Evolutionary conservation across 257 asterid genomes (phyloP), one percentile per base, ranked within the genome.

Genomic region (Penstemon barbatus): DNA sequence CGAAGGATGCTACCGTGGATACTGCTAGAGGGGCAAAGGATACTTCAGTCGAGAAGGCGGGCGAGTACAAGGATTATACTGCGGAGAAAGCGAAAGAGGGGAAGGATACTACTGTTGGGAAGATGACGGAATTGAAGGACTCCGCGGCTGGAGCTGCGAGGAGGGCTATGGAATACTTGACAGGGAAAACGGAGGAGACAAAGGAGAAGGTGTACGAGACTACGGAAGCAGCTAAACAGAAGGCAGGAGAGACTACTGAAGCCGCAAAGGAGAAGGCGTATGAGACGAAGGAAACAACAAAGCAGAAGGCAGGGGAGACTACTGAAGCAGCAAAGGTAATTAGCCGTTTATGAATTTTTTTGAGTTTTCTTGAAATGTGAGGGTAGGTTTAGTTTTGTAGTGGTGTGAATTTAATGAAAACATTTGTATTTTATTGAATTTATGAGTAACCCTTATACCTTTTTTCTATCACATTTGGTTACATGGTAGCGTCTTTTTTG

Each of bases 151-250:
- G 46, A 0, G 93, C 91, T 0, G 86, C 93, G 0, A 65, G 75
- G 54, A 69, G 82, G 49, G 95, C 94, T 8, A 74, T 86, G 87
- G 90, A 55, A n/a, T 85, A n/a, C 58, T 7, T 92, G 3, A 84
- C 91, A 0, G 94, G 94, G 9, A 92, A 92, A 82, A 87, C 75
- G 60, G 96, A 85, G 8, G 89, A 85, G 65, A 72, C 85, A 0
- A 71, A 71, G 69, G 73, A 79, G 75, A 69, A 61, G 65, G 89
- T 68, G 0, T 70, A 6, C 0, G 89, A 84, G 54, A 71, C 83
- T 0, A 75, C 58, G 0, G 87, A 80, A 46, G 80, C 81, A 0
- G 71, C 77, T 0, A 81, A 73, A 11, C 60, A 80, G 55, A 85
- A 72, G 61, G 71, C 82, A 0, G 69, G 3, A 3, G 86, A 80